Evolutionary conservation across 2,329 filamentous ascomycete species (phyloP).

Genomic region (Truncatella angustata): DNA sequence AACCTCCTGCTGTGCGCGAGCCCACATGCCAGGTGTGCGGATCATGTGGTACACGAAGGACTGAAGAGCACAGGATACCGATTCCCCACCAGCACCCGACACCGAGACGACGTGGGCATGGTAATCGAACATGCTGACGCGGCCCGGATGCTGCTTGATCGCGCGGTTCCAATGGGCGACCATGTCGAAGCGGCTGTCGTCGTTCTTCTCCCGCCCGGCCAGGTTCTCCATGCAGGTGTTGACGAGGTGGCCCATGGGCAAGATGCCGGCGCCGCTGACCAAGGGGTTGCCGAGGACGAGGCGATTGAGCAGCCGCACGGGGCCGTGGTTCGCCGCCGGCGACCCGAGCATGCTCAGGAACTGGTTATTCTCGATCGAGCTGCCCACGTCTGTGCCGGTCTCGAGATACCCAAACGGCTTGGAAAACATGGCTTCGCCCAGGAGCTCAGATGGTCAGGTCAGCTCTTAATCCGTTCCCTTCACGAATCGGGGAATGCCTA

Average conservation of each 20-base stretch:
- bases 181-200: constrained; percentile 1
- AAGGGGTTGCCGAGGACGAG: constrained; percentile 16
- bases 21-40: neutral
- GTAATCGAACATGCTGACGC: constrained; percentile 5
- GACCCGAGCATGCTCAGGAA: neutral
- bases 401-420: constrained; percentile 30
- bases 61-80: constrained; percentile 8
- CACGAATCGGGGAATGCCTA: constrained; percentile 22
- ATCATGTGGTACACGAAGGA: constrained; percentile 8
- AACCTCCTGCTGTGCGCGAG: constrained; percentile 11
- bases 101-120: neutral
- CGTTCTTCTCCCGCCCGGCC: neutral
- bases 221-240: constrained; percentile 13
- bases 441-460: constrained; percentile 28
- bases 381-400: constrained; percentile 27
- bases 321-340: neutral
- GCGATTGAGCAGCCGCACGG: constrained; percentile 6
- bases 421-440: constrained; percentile 30
- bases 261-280: constrained; percentile 13
- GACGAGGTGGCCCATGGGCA: constrained; percentile 14
- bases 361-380: constrained; percentile 24
- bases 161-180: constrained; percentile 5
- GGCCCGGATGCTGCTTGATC: constrained; percentile 1
- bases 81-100: constrained; percentile 5
- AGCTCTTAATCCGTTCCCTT: constrained; percentile 13